These are phyloP conservation scores for Russula abietina DNA, from an alignment of 768 basidiomycete genomes.

Conservation along the genomic window DNA sequence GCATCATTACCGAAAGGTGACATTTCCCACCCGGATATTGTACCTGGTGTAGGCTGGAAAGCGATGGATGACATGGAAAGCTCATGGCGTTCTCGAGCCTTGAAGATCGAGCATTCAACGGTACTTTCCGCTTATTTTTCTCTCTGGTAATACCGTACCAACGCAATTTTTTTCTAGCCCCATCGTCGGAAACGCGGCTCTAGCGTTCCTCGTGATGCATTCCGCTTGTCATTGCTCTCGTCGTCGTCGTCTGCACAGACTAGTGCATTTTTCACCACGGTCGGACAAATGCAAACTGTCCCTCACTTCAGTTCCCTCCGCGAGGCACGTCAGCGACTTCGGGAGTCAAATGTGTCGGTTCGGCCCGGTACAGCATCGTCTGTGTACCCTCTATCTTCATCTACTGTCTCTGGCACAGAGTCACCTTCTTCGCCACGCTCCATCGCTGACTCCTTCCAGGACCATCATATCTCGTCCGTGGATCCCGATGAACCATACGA, in stretches of 20 bases:
- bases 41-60: constrained; percentile 15
- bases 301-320: constrained; percentile 26
- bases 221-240: constrained; percentile 24
- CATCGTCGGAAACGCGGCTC: constrained; percentile 23
- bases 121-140: constrained; percentile 10
- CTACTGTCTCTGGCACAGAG: constrained; percentile 55
- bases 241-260: constrained; percentile 21
- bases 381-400: constrained; percentile 68
- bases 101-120: constrained; percentile 21
- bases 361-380: constrained; percentile 69
- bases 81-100: constrained; percentile 18
- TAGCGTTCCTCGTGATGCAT: constrained; percentile 26
- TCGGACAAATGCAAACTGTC: constrained; percentile 23
- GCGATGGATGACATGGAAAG: constrained; percentile 22
- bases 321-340: constrained; percentile 28
- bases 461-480: constrained; percentile 35
- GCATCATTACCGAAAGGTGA: constrained; percentile 14
- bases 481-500: constrained; percentile 27
- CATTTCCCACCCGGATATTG: constrained; percentile 7
- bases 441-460: constrained; percentile 40
- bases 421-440: constrained; percentile 61
- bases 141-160: neutral
- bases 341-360: constrained; percentile 52
- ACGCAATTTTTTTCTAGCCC: constrained; percentile 7
- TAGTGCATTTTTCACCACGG: constrained; percentile 23